phyloP scores from a whole-genome alignment of 1,139 yeast genomes.

The Diutina scorzettiae region DNA sequence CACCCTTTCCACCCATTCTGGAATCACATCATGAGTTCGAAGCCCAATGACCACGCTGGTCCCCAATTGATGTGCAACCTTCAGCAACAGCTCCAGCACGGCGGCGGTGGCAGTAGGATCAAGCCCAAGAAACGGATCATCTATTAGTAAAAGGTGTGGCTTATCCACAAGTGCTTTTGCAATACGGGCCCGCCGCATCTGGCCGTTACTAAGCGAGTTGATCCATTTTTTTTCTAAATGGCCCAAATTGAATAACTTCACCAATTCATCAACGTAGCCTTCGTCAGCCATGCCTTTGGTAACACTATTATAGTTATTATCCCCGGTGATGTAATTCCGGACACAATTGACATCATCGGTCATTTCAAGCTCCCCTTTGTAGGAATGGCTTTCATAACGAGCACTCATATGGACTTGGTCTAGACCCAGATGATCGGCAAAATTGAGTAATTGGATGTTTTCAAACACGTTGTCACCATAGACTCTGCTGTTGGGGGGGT shows the following conservation, averaged over 20 bases:
- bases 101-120: constrained; percentile 61
- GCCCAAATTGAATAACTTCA: constrained; percentile 41
- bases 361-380: constrained; percentile 42
- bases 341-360: constrained; percentile 70
- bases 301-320: constrained; percentile 34
- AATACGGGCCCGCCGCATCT: constrained; percentile 77
- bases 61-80: constrained; percentile 16
- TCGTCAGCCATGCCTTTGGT: constrained; percentile 11
- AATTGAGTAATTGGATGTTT: constrained; percentile 40
- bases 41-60: constrained; percentile 53
- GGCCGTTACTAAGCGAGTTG: constrained; percentile 86
- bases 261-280: constrained; percentile 25
- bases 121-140: constrained; percentile 86
- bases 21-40: constrained; percentile 62
- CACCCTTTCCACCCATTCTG: constrained; percentile 67
- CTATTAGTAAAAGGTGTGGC: constrained; percentile 62
- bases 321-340: constrained; percentile 42
- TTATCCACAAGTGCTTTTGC: constrained; percentile 59
- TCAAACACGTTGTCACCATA: constrained; percentile 33
- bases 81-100: constrained; percentile 36
- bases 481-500: constrained; percentile 41
- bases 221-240: constrained; percentile 63
- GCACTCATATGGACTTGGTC: constrained; percentile 78
- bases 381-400: constrained; percentile 63
- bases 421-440: constrained; percentile 41